phyloP scores from a whole-genome alignment of 2,329 filamentous ascomycete genomes.

The Fonsecaea nubica region DNA sequence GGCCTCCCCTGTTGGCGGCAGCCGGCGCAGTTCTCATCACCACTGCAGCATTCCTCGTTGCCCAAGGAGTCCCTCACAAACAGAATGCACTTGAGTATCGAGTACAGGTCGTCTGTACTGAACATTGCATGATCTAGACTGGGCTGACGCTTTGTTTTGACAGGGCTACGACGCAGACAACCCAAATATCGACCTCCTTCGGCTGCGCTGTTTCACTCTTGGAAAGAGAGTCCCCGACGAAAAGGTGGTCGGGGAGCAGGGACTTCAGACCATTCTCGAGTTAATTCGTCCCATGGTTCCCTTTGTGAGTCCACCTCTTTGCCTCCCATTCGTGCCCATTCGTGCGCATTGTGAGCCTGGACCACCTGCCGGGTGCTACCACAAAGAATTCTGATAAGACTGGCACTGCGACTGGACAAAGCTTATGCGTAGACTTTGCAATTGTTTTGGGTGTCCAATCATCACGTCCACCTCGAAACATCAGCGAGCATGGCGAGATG shows the following conservation, averaged over 20 bases:
- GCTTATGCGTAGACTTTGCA: constrained; percentile 13
- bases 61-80: neutral
- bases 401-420: constrained; percentile 15
- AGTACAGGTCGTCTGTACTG: neutral
- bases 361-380: constrained; percentile 1
- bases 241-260: constrained; percentile 66
- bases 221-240: constrained; percentile 70
- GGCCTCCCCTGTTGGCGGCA: constrained; percentile 20
- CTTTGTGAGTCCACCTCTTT: constrained; percentile 69
- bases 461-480: neutral
- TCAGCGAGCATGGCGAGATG: neutral
- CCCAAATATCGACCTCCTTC: constrained; percentile 78
- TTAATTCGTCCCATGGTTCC: constrained; percentile 73
- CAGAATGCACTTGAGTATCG: neutral
- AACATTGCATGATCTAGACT: constrained; percentile 2
- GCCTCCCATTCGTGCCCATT: constrained; percentile 30
- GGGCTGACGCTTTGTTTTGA: constrained; percentile 24
- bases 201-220: constrained; percentile 79
- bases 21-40: constrained; percentile 27
- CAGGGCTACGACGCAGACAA: constrained; percentile 79
- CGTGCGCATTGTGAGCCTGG: constrained; percentile 28
- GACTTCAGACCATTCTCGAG: constrained; percentile 68
- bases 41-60: neutral
- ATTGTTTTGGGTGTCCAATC: constrained; percentile 8
- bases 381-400: constrained; percentile 14